phyloP scores from a whole-genome alignment of 2,329 filamentous ascomycete species.

The Mycosphaerella sp. region DNA sequence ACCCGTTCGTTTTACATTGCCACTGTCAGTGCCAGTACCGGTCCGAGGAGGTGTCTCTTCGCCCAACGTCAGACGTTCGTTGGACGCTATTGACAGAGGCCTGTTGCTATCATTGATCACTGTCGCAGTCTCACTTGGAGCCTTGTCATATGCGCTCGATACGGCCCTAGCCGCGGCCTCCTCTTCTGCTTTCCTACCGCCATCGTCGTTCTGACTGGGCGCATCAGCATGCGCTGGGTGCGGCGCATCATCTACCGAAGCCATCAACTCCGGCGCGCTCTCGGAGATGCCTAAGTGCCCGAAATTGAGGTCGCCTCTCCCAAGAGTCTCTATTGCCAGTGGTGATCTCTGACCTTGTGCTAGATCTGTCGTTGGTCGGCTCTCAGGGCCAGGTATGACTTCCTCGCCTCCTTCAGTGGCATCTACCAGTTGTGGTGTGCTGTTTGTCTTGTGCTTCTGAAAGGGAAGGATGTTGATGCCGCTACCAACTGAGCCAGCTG shows the following conservation, averaged over 20 bases:
- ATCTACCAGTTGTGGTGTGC: constrained; percentile 20
- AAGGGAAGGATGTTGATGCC: constrained; percentile 58
- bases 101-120: constrained; percentile 32
- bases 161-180: constrained; percentile 54
- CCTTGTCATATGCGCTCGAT: constrained; percentile 52
- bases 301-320: constrained; percentile 79
- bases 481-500: constrained; percentile 66
- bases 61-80: constrained; percentile 36
- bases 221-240: constrained; percentile 6
- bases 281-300: constrained; percentile 73
- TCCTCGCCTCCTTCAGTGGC: constrained; percentile 35
- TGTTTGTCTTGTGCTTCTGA: constrained; percentile 39
- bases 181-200: constrained; percentile 53
- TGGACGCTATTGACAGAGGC: constrained; percentile 38
- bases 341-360: constrained; percentile 53
- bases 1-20: constrained; percentile 50
- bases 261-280: constrained; percentile 51
- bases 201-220: constrained; percentile 40
- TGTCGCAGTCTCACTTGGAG: constrained; percentile 26
- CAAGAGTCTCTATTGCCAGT: constrained; percentile 79
- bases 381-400: constrained; percentile 34
- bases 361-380: constrained; percentile 33
- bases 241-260: constrained; percentile 37
- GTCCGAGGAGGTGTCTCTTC: constrained; percentile 61
- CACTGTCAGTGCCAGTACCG: constrained; percentile 47